Base-by-base conservation (phyloP, 768 basidiomycete species). In the Hygrophorus pudorinus region DNA sequence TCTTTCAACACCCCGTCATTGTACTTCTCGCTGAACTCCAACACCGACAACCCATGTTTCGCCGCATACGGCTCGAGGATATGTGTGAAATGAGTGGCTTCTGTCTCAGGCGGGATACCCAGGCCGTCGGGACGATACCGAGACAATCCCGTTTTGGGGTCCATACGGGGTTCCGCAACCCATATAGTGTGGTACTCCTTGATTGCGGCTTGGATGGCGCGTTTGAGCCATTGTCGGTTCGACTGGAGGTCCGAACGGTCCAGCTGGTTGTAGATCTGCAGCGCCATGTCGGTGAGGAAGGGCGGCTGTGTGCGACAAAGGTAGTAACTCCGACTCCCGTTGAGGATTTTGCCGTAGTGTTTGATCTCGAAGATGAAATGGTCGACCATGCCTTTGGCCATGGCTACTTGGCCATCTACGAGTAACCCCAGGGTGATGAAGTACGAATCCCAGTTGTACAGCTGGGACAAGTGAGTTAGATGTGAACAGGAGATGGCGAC, bases 311-410 rank as follows among this genome's bases (percentile, higher is more conserved):
- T 86, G 49, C 94, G 85, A 61, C 86, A 88, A 46, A 99, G 79
- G 62, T 99, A 99, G 75, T 81, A 84, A 59, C 86, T 88, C 55
- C 94, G 84, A 63, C 85, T 93, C 49, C 94, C 94, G 61, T 99
- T 99, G 52, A 98, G 67, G 55, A 93, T 92, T 65, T 94, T 93
- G 68, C 87, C 86, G 59, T 96, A 96, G 64, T 96, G 88, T 67
- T 81, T 90, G 71, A 99, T 96, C 71, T 98, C 91, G 60, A 98
- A 99, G 58, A 96, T 86, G 67, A 98, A 99, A 62, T 99, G 94
- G 44, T 98, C 96, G 35, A 97, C 92, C 80, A 98, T 91, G 55
- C 91, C 89, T 64, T 92, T 90, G 14, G 96, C 94, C 79, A 98
- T 86, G 47, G 81, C 76, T 21, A 94, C 79, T 55, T 91, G 83